Evolutionary conservation across 371 early-diverging fungal genomes (phyloP), one percentile per base, ranked within the genome.

Genomic region (Rhizopus microsporus): DNA sequence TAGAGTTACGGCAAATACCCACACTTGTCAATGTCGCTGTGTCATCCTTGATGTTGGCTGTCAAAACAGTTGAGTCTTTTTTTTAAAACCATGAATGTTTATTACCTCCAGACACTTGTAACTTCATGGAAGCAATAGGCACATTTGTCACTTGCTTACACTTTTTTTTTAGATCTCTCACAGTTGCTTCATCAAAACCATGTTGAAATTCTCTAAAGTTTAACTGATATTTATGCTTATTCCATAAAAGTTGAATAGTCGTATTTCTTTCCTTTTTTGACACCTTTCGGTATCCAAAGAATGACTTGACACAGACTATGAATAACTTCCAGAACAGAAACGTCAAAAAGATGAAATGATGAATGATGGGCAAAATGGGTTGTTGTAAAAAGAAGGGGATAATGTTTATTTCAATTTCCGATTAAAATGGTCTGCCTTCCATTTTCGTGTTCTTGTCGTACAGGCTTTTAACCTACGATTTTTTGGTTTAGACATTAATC

Each of bases 1-100:
- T 57, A 3, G 80, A 81, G 45, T 71, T 69, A 31, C 79, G 69
- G 44, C 71, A 75, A 46, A 86, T 65, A 29, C 86, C 86, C 49
- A 77, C 74, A 16, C 82, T 80, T 3, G 68, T 62, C 47, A 86
- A 56, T 1, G 75, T 78, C 1, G 85, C 83, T n/a, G 72, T 80
- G 40, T 86, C 82, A 54, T 86, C 86, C 58, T 83, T 86, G 62
- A 86, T 78, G 10, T 81, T 73, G 1, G 86, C 86, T 80, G 23
- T 23, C 23, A 23, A 23, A 23, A 23, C 23, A 23, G 23, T 0
- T 23, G 23, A 23, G 23, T 23, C 23, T 1, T 23, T 23, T 1
- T 23, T 23, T 23, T 23, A 12, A 9, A 40, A 35, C 12, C 9
- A 51, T 40, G 34, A 15, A 40, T 9, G 35, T 32, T 16, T 31